These are phyloP conservation scores for Candida frijolesensis DNA, from an alignment of 1,139 yeast species.

Conservation along the genomic window DNA sequence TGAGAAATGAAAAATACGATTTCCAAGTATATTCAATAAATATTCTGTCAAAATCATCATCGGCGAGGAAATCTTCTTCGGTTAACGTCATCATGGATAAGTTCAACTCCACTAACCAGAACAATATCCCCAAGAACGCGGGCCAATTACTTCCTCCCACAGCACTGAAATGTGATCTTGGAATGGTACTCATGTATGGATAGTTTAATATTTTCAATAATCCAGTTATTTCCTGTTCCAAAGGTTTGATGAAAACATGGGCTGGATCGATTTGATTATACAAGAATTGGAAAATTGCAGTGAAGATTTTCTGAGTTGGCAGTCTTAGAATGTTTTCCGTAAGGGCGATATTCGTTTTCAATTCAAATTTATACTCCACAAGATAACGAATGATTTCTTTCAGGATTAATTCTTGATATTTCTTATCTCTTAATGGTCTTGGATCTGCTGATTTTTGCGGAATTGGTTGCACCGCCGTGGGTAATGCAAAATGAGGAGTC, in stretches of 20 bases:
- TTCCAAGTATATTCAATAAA: conserved; percentile 66
- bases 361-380: conserved; percentile 63
- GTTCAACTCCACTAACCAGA: conserved; percentile 72
- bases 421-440: conserved; percentile 75
- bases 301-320: conserved; percentile 90
- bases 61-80: conserved; percentile 29
- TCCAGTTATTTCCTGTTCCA: conserved; percentile 76
- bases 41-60: conserved; percentile 55
- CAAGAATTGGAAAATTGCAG: conserved; percentile 75
- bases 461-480: conserved; percentile 11
- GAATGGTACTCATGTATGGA: conserved; percentile 80
- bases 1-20: conserved; percentile 68
- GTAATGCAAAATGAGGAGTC: conserved; percentile 5
- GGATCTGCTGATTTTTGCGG: conserved; percentile 48
- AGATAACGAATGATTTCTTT: conserved; percentile 71
- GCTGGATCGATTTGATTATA: conserved; percentile 80
- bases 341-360: conserved; percentile 71
- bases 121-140: conserved; percentile 73
- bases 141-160: conserved; percentile 95
- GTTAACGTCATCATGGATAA: conserved; percentile 44
- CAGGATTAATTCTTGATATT: conserved; percentile 64
- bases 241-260: conserved; percentile 59
- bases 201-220: conserved; percentile 67
- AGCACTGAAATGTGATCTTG: conserved; percentile 83
- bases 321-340: conserved; percentile 64